These are phyloP conservation scores for Mytilinidion resinicola DNA, from an alignment of 495 filamentous ascomycete genomes.

Conservation along the genomic window DNA sequence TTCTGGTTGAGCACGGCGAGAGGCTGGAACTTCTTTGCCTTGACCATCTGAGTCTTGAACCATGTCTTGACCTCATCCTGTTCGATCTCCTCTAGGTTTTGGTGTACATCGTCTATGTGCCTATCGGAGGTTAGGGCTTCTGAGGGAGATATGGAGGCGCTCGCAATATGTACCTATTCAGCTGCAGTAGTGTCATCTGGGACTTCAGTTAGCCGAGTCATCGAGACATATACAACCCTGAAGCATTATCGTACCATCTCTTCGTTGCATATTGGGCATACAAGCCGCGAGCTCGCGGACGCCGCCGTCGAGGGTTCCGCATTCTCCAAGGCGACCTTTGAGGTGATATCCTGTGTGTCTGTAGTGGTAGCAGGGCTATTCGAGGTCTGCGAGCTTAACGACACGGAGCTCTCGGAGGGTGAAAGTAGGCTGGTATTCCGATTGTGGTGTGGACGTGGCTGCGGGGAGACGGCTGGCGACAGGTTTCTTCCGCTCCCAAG, in stretches of 20 bases:
- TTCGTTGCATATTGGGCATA: constrained; percentile 93
- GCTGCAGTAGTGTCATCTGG: constrained; percentile 80
- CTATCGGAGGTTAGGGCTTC: constrained; percentile 39
- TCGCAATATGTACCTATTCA: constrained; percentile 61
- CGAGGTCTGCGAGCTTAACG: constrained; percentile 57
- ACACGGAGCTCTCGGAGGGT: constrained; percentile 45
- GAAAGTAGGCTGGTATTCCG: constrained; percentile 37
- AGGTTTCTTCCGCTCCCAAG: constrained; percentile 75
- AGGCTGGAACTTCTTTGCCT: constrained; percentile 93
- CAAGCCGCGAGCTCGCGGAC: constrained; percentile 57
- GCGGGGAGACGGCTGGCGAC: constrained; percentile 58
- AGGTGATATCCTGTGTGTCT: constrained; percentile 53
- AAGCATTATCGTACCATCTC: constrained; percentile 62
- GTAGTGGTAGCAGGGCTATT: constrained; percentile 50
- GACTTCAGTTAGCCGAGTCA: not conserved
- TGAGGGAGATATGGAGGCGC: not conserved
- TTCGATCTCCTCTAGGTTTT: constrained; percentile 84
- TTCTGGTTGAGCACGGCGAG: constrained; percentile 90
- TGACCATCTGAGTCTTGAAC: constrained; percentile 94
- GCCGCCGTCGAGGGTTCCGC: constrained; percentile 47
- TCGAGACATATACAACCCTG: not conserved
- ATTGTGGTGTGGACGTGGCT: constrained; percentile 44
- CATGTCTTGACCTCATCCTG: constrained; percentile 98
- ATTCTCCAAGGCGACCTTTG: constrained; percentile 52
- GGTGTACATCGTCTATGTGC: constrained; percentile 90